Base-by-base conservation (phyloP, 2,329 filamentous ascomycete species). In the Cytospora piceae region DNA sequence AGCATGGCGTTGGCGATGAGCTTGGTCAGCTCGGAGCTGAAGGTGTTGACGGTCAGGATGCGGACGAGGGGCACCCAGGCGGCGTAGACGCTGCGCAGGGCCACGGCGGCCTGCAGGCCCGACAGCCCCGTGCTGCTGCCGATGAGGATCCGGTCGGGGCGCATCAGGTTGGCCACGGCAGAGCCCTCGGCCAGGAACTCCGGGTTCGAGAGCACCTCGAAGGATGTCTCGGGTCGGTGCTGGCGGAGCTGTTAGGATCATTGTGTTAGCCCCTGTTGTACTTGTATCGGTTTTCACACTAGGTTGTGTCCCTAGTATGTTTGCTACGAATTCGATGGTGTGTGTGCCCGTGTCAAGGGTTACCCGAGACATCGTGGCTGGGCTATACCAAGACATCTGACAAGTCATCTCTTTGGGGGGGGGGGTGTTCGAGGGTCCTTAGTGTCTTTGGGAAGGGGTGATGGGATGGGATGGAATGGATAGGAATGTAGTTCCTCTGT, bases 161-260 rank as follows among this genome's bases (percentile, higher is more conserved):
- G 71, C 46, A 86, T 78, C 4, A 89, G 77, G 71, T 90, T 83
- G 6, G 79, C 74, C 34, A 89, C 80, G 0, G 87, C 86, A 0
- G 84, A 86, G 20, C 87, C 87, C 71, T 88, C 86, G 11, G 87
- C 83, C 7, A 89, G 77, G 70, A 89, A 89, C 70, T 90, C 87
- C 0, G 87, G 87, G 71, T 89, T 89, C 11, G 85, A 87, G 1
- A 89, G 78, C 37, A 89, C 81, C 67, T 88, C 84, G 70, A 89
- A 88, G 20, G 74, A 75, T 9, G 81, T 74, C 20, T 79, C 78
- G 1, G 83, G 83, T 8, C 79, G 78, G 57, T 77, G 54, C 54
- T 73, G 72, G 9, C 61, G 69, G 14, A 74, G 71, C 72, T 74
- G 58, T 59, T 17, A 17, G 31, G 52, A 8, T 6, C 11, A 14